Base-by-base conservation (phyloP, 2,329 filamentous ascomycete genomes). In the Penicillium oxalicum region DNA sequence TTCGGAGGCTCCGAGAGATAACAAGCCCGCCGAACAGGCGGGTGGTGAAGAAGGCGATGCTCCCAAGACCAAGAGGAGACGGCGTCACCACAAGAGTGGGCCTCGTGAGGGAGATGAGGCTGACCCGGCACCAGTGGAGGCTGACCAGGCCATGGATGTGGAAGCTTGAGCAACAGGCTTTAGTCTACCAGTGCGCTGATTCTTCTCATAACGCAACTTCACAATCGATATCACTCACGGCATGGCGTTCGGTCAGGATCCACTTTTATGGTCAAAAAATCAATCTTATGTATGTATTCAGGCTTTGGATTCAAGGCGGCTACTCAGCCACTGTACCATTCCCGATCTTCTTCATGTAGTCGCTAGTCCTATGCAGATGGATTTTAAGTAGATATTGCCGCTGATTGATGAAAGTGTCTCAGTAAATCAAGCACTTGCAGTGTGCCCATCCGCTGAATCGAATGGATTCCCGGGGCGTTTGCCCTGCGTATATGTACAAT, bases 51-150 rank as follows among this genome's bases (percentile, higher is more conserved):
- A 64, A 12, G 44, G 56, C 38, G 54, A 54, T 34, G 56, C 54
- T 5, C 50, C 58, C 5, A 70, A 68, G 54, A 56, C 62, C 2
- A 70, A 67, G 55, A 62, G 67, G 47, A 65, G 64, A 53, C 57
- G 65, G 41, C 63, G 65, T 32, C 64, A 66, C 50, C 61, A 69
- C 52, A 68, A 69, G 48, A 52, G 61, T 36, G 52, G 54, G 33
- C 54, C 57, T 46, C 53, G 45, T 11, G 47, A 49, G 13, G 57
- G 40, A 27, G 60, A 61, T 32, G 49, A 48, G 37, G 57, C 49
- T 38, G 53, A 44, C n/a, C 56, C 43, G 7, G 50, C 40, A 3
- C 44, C 47, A 11, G 49, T 50, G 36, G 51, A 52, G 44, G 50
- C 49, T 42, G 49, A 34, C 47, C 42, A 47, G 11, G 48, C 53